Conservation (phyloP, 306 rosid species). For the Dalbergia cultrata region DNA sequence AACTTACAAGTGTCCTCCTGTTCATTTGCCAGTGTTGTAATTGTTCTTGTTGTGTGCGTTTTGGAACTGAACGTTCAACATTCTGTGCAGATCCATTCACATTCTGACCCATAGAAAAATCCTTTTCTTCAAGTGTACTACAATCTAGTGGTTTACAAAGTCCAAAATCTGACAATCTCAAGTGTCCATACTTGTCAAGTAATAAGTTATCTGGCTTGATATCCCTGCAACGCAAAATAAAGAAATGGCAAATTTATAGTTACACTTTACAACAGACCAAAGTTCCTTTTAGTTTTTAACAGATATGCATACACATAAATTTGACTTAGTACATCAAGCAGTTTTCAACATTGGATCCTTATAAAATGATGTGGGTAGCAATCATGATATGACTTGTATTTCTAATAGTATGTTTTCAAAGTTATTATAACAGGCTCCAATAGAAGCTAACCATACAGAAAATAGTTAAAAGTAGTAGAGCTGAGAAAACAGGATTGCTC, state of each 20-base stretch:
- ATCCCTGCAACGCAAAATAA: constrained; percentile 73
- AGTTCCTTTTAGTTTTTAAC: constrained; percentile 33
- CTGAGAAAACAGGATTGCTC: neutral
- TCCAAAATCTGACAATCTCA: constrained; percentile 97
- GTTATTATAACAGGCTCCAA: constrained; percentile 15
- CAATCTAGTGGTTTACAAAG: constrained; percentile 98
- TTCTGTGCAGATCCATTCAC: constrained; percentile 67
- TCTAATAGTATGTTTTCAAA: constrained; percentile 18
- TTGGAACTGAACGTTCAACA: constrained; percentile 72
- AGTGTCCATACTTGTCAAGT: constrained; percentile 93
- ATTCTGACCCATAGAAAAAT: constrained; percentile 70
- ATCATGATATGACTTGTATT: constrained; percentile 33
- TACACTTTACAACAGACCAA: neutral
- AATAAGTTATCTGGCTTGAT: constrained; percentile 97
- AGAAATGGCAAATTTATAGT: constrained; percentile 24
- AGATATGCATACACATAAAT: constrained; percentile 22
- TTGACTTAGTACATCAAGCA: constrained; percentile 17
- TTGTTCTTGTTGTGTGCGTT: constrained; percentile 94
- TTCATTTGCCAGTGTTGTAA: constrained; percentile 96
- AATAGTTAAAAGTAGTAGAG: constrained; percentile 16
- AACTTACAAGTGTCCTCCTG: constrained; percentile 92
- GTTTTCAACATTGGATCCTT: constrained; percentile 45
- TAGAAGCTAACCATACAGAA: constrained; percentile 32
- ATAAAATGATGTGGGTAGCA: constrained; percentile 33
- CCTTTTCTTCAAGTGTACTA: constrained; percentile 81